A percentile compares a stretch with the other conserved stretches of the same genome.
Conservation (phyloP, 768 basidiomycete genomes). For the Cystofilobasidium macerans region DNA sequence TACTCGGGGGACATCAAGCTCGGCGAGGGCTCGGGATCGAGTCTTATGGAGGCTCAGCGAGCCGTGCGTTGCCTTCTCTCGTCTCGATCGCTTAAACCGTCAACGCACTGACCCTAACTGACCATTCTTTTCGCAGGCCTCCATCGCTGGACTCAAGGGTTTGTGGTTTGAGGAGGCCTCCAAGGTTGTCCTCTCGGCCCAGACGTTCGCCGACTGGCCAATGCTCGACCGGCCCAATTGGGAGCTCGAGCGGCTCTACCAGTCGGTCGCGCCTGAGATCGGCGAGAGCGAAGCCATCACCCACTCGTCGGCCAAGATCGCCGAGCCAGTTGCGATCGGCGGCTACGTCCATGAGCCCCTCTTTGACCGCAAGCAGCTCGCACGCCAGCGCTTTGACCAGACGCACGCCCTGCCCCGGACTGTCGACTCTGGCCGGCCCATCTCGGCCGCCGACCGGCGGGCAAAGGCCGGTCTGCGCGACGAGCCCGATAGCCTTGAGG, state of each 20-base stretch:
- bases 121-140: no score
- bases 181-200: neutral
- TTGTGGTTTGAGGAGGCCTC: slow-evolving; percentile 4
- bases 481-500: no score
- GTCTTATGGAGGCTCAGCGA: slow-evolving; percentile 88
- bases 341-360: neutral
- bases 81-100: no score
- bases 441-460: no score
- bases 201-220: neutral
- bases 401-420: no score
- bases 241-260: neutral
- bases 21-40: slow-evolving; percentile 88
- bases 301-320: neutral
- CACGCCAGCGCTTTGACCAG: no score
- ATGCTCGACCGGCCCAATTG: neutral
- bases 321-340: neutral
- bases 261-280: neutral
- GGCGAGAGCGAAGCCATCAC: slow-evolving; percentile 4
- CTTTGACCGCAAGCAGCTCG: no score
- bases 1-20: slow-evolving; percentile 58
- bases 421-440: no score
- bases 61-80: slow-evolving; percentile 47
- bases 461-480: no score
- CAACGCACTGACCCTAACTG: no score
- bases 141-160: no score